Conservation (phyloP, 306 rosid species). For the Corylus avellana region DNA sequence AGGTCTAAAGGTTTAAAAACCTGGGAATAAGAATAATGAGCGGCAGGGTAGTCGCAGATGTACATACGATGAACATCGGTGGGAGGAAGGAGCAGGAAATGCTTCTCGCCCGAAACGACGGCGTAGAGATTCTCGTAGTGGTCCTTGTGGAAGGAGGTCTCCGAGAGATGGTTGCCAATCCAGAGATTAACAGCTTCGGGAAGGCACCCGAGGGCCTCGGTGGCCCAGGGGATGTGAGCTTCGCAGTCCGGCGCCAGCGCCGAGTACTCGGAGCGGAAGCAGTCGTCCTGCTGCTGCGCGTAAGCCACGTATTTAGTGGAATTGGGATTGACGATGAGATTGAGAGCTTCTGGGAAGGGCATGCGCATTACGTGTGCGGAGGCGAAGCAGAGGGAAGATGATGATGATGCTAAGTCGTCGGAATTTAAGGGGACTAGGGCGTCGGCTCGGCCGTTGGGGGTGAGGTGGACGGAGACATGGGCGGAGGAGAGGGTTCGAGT, state of each 20-base stretch:
- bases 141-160: constrained; percentile 76
- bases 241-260: constrained; percentile 62
- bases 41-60: constrained; percentile 63
- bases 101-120: constrained; percentile 72
- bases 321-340: constrained; percentile 24
- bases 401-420: neutral
- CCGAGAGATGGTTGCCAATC: constrained; percentile 64
- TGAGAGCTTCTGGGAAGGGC: constrained; percentile 37
- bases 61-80: constrained; percentile 78
- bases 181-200: constrained; percentile 86
- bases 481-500: constrained; percentile 48
- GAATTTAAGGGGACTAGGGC: constrained; percentile 37
- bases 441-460: constrained; percentile 77
- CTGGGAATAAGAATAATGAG: constrained; percentile 55
- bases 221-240: constrained; percentile 62
- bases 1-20: constrained; percentile 21
- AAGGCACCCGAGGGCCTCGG: constrained; percentile 56
- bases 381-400: constrained; percentile 40
- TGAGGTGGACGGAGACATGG: constrained; percentile 74
- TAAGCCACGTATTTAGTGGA: constrained; percentile 46
- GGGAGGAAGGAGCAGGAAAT: constrained; percentile 75
- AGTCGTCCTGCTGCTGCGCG: constrained; percentile 82
- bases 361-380: constrained; percentile 33
- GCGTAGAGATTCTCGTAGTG: constrained; percentile 87
- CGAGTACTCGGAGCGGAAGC: constrained; percentile 63